Evolutionary conservation across 352 stramenopile genomes (phyloP).

Genomic region (Phytophthora ohioensis): DNA sequence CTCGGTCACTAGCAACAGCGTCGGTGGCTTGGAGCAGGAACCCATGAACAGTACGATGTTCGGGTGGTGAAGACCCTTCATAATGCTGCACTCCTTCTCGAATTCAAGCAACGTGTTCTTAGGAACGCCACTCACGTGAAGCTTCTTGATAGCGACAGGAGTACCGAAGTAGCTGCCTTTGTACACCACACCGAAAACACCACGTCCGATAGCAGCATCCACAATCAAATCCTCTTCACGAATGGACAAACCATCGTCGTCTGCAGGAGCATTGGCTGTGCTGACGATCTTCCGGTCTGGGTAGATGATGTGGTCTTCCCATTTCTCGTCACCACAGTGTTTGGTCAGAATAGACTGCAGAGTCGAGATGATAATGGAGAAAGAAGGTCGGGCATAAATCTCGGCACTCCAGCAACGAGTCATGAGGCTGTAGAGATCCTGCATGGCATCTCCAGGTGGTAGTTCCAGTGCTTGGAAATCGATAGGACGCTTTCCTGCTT

Average conservation of each 20-base stretch:
- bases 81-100: conserved; percentile 87
- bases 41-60: conserved; percentile 99
- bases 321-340: conserved; percentile 79
- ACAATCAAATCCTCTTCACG: conserved; percentile 80
- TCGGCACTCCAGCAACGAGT: conserved; percentile 82
- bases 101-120: conserved; percentile 88
- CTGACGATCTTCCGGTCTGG: conserved; percentile 81
- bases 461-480: conserved; percentile 77
- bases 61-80: conserved; percentile 94
- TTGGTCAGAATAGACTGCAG: conserved; percentile 75
- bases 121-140: conserved; percentile 77
- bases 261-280: conserved; percentile 45
- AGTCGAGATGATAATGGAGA: conserved; percentile 84
- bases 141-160: conserved; percentile 86
- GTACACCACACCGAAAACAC: conserved; percentile 87
- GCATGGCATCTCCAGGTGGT: conserved; percentile 55
- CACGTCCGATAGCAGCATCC: conserved; percentile 73
- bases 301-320: conserved; percentile 88
- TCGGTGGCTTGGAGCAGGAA: conserved; percentile 96
- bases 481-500: conserved; percentile 78
- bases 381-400: conserved; percentile 74
- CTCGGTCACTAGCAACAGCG: conserved; percentile 96
- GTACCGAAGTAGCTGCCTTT: conserved; percentile 88
- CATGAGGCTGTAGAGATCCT: conserved; percentile 79
- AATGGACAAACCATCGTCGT: conserved; percentile 82